Evolutionary conservation across 2,329 filamentous ascomycete genomes (phyloP).

Genomic region (Clonostachys sp.): DNA sequence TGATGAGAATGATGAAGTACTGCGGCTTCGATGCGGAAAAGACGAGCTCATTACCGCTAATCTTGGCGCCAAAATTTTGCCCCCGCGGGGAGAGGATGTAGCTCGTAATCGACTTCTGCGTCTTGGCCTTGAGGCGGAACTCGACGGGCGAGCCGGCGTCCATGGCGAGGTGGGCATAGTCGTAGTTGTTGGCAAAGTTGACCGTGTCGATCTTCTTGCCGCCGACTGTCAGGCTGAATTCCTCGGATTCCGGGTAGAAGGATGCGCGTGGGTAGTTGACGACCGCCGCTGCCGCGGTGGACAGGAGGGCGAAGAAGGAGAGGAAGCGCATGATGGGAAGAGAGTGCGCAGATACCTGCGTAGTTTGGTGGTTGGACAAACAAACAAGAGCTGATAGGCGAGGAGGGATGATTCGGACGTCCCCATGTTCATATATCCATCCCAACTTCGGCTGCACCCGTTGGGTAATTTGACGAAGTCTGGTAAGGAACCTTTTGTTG

Average conservation of each 20-base stretch:
- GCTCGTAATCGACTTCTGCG: background rate
- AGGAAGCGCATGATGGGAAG: too few relatives aligned
- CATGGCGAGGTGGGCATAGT: constrained; percentile 2
- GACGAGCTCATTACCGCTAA: background rate
- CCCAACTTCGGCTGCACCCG: too few relatives aligned
- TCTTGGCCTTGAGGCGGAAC: background rate
- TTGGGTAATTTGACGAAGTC: too few relatives aligned
- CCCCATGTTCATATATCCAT: too few relatives aligned
- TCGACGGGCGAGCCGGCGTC: background rate
- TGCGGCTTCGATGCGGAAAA: background rate
- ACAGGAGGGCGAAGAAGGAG: too few relatives aligned
- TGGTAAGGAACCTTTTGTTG: too few relatives aligned
- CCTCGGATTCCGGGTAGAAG: background rate
- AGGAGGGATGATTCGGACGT: too few relatives aligned
- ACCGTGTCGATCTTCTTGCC: constrained; percentile 1
- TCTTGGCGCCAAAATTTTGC: background rate
- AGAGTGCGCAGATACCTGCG: too few relatives aligned
- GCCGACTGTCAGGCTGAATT: background rate
- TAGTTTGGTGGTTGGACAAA: too few relatives aligned
- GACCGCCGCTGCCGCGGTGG: background rate
- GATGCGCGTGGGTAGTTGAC: background rate
- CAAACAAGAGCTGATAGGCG: too few relatives aligned
- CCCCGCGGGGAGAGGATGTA: background rate
- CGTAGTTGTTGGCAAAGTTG: constrained; percentile 1
- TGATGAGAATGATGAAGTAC: constrained; percentile 2